Percentiles rank a stretch among this genome's conserved stretches.
phyloP scores from a whole-genome alignment of 306 rosid genomes.

The Prunus campanulata region DNA sequence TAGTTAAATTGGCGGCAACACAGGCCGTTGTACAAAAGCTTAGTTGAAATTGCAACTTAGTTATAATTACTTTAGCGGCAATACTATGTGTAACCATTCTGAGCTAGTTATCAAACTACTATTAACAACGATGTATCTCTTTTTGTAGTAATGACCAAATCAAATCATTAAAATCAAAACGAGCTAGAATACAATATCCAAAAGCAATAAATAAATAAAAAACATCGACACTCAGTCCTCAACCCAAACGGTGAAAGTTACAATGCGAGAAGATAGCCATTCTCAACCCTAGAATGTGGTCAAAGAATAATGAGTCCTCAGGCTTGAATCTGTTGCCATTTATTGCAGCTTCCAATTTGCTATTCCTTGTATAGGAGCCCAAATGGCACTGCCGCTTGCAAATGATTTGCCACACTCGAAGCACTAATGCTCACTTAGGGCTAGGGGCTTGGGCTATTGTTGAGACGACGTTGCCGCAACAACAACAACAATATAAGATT shows the following conservation, averaged over 20 bases:
- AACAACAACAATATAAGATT: no score
- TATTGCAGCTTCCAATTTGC: not conserved
- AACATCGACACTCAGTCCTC: no score
- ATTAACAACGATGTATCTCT: not conserved
- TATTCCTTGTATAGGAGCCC: slow-evolving; percentile 3
- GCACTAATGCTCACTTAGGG: not conserved
- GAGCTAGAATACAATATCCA: not conserved
- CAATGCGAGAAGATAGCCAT: no score
- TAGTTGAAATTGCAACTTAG: no score
- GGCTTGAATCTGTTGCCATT: not conserved
- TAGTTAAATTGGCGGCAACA: not conserved
- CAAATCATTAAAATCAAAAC: not conserved
- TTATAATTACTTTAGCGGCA: not conserved
- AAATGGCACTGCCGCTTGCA: not conserved
- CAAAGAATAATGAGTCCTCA: not conserved
- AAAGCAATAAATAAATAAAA: no score
- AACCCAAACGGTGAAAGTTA: no score
- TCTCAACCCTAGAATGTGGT: no score
- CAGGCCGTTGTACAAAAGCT: no score
- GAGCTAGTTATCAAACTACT: not conserved
- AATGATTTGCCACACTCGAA: not conserved
- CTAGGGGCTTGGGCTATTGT: no score
- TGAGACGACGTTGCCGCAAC: not conserved
- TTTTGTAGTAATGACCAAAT: not conserved
- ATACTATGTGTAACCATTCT: no score